Conservation (phyloP, 2,329 filamentous ascomycete genomes). For the Microcyclospora tardicrescens region DNA sequence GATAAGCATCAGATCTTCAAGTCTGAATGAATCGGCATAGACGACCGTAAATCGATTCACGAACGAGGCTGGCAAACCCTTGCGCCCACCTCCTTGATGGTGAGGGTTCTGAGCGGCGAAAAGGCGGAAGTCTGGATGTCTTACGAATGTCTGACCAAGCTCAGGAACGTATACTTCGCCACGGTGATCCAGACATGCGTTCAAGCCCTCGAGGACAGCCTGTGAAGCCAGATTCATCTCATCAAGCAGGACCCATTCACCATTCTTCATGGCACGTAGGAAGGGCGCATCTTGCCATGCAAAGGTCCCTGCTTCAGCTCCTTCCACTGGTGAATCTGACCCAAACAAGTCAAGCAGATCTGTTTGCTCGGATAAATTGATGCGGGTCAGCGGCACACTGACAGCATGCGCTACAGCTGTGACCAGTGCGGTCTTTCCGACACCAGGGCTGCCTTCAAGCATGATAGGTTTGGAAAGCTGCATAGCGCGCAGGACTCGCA, state of each 20-base stretch:
- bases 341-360: conserved; percentile 96
- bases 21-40: conserved; percentile 79
- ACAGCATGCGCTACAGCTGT: conserved; percentile 69
- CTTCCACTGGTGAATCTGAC: conserved; percentile 88
- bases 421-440: conserved; percentile 91
- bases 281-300: conserved; percentile 94
- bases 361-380: conserved; percentile 96
- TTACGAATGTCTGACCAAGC: conserved; percentile 82
- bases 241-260: conserved; percentile 91
- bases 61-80: conserved; percentile 87
- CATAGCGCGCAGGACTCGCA: conserved; percentile 79
- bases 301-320: conserved; percentile 80
- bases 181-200: conserved; percentile 91
- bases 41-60: conserved; percentile 98
- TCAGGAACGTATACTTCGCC: conserved; percentile 94
- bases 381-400: conserved; percentile 72
- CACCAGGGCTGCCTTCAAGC: conserved; percentile 91
- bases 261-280: conserved; percentile 87
- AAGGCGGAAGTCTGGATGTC: conserved; percentile 79
- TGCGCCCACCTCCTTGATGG: conserved; percentile 88
- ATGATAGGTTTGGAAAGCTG: conserved; percentile 84
- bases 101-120: conserved; percentile 98
- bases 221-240: conserved; percentile 99
- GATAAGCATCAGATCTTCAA: conserved; percentile 70
- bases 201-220: conserved; percentile 88